Conservation (phyloP, 164 flowering plant genomes). For the Liriodendron chinense region DNA sequence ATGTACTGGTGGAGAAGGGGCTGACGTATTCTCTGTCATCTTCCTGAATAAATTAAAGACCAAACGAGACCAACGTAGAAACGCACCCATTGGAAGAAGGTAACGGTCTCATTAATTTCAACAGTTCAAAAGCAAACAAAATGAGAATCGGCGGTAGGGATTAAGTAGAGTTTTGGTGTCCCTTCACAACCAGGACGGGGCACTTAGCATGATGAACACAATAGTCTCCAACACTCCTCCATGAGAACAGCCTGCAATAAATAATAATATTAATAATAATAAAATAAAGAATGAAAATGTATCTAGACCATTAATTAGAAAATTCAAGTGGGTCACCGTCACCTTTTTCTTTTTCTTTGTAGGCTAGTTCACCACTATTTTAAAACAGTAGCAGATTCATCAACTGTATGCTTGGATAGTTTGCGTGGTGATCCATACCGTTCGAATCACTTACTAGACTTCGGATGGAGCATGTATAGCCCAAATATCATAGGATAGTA, state of each 20-base stretch:
- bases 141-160: no score
- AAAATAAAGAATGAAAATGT: not conserved
- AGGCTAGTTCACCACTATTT: no score
- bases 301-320: not conserved
- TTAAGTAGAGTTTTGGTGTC: not conserved
- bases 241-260: constrained; percentile 12
- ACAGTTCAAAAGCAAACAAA: no score
- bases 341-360: not conserved
- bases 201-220: constrained; percentile 17
- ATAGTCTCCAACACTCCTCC: constrained; percentile 3
- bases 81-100: not conserved
- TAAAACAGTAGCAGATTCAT: no score
- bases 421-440: no score
- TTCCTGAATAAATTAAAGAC: no score
- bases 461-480: no score
- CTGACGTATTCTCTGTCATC: no score
- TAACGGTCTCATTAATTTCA: not conserved
- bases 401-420: no score
- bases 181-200: constrained; percentile 18
- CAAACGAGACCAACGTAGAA: not conserved
- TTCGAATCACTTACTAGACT: no score
- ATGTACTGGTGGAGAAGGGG: no score
- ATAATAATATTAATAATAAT: not conserved
- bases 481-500: no score
- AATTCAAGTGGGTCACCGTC: not conserved